These are phyloP conservation scores for Eucalyptus polyanthemos DNA, from an alignment of 345 rosid species.

Conservation along the genomic window DNA sequence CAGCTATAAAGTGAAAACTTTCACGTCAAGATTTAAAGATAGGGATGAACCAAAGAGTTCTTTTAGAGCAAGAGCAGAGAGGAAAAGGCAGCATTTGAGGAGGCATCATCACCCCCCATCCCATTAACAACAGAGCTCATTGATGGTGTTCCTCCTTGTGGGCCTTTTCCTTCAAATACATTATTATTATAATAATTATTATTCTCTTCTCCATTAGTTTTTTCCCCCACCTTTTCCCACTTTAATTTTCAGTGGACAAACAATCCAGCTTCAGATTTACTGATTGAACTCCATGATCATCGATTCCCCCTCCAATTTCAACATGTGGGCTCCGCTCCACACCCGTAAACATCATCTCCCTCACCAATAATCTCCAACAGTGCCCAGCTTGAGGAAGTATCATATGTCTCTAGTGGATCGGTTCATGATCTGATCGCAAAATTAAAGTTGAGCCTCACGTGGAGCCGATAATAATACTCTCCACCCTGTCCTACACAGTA, in stretches of 20 bases:
- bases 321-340: not conserved
- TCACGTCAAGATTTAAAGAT: not conserved
- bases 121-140: conserved; percentile 35
- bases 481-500: not conserved
- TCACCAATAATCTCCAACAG: not conserved
- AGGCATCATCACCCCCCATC: conserved; percentile 45
- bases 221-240: conserved; percentile 2
- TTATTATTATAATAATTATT: not conserved
- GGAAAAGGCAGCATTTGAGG: not conserved
- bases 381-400: not conserved
- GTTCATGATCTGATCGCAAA: not conserved
- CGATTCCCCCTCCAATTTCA: conserved; percentile 5
- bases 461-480: not conserved
- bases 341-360: not conserved
- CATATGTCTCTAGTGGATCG: not conserved
- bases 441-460: not conserved
- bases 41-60: not conserved
- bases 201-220: not conserved
- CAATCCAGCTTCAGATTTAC: not conserved
- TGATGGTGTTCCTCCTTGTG: conserved; percentile 46
- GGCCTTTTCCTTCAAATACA: conserved; percentile 10
- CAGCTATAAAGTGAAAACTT: conserved; percentile 11
- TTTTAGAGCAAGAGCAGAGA: not conserved
- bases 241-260: not conserved
- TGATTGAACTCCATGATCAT: conserved; percentile 1